Percentiles rank a stretch among this genome's conserved stretches.
Conservation (phyloP, 2,329 filamentous ascomycete genomes). For the Lachnellula cervina region DNA sequence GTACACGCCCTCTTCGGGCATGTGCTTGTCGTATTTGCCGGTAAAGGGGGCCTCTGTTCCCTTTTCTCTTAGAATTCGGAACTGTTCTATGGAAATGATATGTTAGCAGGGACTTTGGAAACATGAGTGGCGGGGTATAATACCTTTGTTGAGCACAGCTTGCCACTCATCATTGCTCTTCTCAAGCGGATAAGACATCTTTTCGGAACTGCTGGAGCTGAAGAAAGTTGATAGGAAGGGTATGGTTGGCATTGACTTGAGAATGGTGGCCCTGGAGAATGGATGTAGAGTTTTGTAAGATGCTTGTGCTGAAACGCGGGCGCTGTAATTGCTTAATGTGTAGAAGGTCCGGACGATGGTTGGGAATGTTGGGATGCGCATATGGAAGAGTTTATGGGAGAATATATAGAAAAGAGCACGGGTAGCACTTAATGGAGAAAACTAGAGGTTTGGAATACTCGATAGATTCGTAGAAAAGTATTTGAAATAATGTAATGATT, state of each 20-base stretch:
- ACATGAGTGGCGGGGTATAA: constrained; percentile 25
- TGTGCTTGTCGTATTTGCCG: constrained; percentile 85
- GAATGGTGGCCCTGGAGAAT: constrained; percentile 34
- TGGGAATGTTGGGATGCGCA: constrained; percentile 47
- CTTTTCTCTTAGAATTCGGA: constrained; percentile 85
- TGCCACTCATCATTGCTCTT: constrained; percentile 83
- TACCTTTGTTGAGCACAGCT: constrained; percentile 70
- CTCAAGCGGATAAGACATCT: constrained; percentile 73
- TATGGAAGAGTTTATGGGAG: constrained; percentile 32
- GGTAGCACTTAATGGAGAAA: neutral
- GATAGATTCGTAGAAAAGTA: constrained; percentile 6
- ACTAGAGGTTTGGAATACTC: constrained; percentile 17
- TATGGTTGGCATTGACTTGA: constrained; percentile 69
- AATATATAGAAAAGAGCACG: neutral
- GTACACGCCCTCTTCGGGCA: constrained; percentile 72
- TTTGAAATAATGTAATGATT: constrained; percentile 18
- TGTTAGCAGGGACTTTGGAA: neutral
- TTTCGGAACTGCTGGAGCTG: constrained; percentile 47
- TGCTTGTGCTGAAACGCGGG: constrained; percentile 18
- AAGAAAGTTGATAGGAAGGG: constrained; percentile 77
- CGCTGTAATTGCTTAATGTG: constrained; percentile 42
- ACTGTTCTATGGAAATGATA: constrained; percentile 66
- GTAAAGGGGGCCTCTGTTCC: constrained; percentile 80
- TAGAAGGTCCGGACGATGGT: constrained; percentile 43
- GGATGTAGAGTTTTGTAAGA: constrained; percentile 31